Conservation (phyloP, 306 rosid genomes). For the Lablab purpureus region DNA sequence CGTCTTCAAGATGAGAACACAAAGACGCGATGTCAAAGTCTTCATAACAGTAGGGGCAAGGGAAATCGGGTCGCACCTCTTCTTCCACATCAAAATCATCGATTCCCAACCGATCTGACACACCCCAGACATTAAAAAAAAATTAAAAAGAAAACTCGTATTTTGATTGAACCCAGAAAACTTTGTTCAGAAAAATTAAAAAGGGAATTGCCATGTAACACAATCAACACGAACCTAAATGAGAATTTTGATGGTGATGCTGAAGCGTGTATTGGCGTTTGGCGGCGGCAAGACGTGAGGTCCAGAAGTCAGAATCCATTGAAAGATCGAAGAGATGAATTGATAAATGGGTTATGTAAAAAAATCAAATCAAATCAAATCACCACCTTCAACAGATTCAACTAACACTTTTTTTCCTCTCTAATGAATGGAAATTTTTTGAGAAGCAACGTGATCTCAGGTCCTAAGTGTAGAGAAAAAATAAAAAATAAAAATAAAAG, state of each 20-base stretch:
- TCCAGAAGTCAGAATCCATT: conserved; percentile 97
- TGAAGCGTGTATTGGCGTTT: conserved; percentile 85
- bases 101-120: conserved; percentile 83
- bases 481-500: background rate
- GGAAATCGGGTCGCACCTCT: conserved; percentile 87
- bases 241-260: conserved; percentile 78
- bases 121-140: background rate
- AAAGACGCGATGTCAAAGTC: conserved; percentile 87
- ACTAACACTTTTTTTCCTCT: background rate
- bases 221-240: conserved; percentile 59
- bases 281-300: conserved; percentile 94
- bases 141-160: conserved; percentile 15
- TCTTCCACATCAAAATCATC: conserved; percentile 90
- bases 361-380: conserved; percentile 25
- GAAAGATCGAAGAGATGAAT: conserved; percentile 50
- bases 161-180: conserved; percentile 39
- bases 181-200: background rate
- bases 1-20: conserved; percentile 95
- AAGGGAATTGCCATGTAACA: background rate
- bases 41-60: conserved; percentile 91
- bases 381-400: conserved; percentile 33
- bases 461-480: conserved; percentile 27
- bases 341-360: background rate
- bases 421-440: conserved; percentile 6
- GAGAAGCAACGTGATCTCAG: conserved; percentile 43